Base-by-base conservation (phyloP, 768 basidiomycete species). In the Tricholoma matsutake region DNA sequence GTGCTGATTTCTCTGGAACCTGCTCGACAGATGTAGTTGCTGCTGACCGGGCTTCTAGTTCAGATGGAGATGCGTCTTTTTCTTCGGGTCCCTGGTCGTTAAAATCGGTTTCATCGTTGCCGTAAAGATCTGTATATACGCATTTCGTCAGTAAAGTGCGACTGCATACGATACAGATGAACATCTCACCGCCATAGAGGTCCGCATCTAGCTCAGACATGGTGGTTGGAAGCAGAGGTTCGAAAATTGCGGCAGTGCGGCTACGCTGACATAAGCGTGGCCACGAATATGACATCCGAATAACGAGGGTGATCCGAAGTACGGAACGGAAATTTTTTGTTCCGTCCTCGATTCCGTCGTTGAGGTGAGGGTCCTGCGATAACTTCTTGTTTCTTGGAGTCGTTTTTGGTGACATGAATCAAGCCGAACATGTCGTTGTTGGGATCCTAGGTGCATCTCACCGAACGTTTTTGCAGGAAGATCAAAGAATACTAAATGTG, bases 201-300 rank as follows among this genome's bases (percentile, higher is more conserved):
- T 94, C 93, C 76, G 90, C 90, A 73, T 94, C 91, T 73, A 91
- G 87, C 78, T 91, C 90, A 64, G 88, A 86, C 89, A 89, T 89
- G 67, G 74, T 75, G 61, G 72, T 73, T 71, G 77, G 57, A 63
- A 71, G 67, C 64, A 65, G 72, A 67, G 72, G 70, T 61, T 58
- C 49, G 61, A 67, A 63, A 56, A 56, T 66, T 64, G 61, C 60
- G 59, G 52, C 56, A 62, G 56, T 49, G 64, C 64, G 61, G 58
- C 56, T 58, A 52, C 31, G 64, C 56, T 63, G 64, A 64, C 67
- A 63, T 65, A 66, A 66, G 54, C 64, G 6, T 35, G 25, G 18
- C 56, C 64, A 35, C 56, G 34, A n/a, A n/a, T n/a, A 25, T 25
- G 22, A 43, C 56, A 43, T 57, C 56, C 56, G 56, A 45, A 31